Base-by-base conservation (phyloP, 1,139 yeast species). In the Suhomyces maxii region DNA sequence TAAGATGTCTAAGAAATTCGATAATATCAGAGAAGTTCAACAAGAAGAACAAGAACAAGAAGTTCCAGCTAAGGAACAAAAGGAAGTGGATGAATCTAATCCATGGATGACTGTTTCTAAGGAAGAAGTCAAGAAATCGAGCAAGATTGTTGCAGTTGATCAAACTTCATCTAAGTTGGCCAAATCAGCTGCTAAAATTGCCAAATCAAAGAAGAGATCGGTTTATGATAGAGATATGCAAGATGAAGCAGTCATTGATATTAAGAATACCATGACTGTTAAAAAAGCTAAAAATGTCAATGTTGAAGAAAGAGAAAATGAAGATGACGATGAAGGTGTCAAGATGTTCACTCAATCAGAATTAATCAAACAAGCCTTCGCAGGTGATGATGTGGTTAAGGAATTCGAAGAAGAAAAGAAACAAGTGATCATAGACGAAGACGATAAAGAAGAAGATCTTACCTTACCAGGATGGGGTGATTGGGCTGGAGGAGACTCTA, bases 401-500 rank as follows among this genome's bases (percentile, higher is more conserved):
- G 96, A 90, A 54, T 90, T 90, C 61, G 80, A 79, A 50, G 82
- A 77, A 23, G 96, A 88, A 56, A 93, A 93, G 69, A 73, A 73
- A 48, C 76, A 80, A 53, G 79, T 79, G n/a, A 73, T 79, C 7
- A 78, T 71, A 43, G 93, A 86, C 40, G 98, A 93, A 66, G 98
- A 83, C 50, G 97, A 93, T 64, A 79, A 89, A 62, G 90, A 85
- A 57, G 85, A 86, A 51, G 97, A 91, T 62, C 69, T 85, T 44
- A 86, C 96, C 0, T 68, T 91, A 42, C 98, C 98, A 3, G 99
- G 99, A 2, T 93, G 99, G 98, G 93, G 93, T 41, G 86, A 80
- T 48, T 87, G 95, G 93, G 83, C 86, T 3, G 85, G 86, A 36
- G 84, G 81, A 13, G 79, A 76, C n/a, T 64, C 60, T 10, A 14